These are phyloP conservation scores for Talaromyces sp. DNA, from an alignment of 2,329 filamentous ascomycete genomes.

Conservation along the genomic window DNA sequence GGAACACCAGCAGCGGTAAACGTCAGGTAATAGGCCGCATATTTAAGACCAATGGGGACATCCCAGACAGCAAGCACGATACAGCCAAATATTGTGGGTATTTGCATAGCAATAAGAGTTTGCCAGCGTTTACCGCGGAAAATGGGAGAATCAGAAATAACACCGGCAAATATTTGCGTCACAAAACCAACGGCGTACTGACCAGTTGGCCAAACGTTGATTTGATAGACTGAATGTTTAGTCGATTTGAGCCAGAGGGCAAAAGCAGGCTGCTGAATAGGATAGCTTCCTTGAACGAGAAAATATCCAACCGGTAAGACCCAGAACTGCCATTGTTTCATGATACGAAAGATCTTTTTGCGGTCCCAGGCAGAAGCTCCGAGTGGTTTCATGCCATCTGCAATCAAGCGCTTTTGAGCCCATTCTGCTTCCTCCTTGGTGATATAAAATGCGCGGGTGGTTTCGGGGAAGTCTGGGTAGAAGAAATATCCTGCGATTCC, in stretches of 20 bases:
- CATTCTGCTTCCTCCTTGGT: constrained; percentile 25
- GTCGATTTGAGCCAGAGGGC: constrained; percentile 41
- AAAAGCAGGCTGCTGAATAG: constrained; percentile 42
- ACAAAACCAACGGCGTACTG: constrained; percentile 45
- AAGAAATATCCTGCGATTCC: constrained; percentile 35
- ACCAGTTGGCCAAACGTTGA: constrained; percentile 48
- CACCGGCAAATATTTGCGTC: constrained; percentile 18
- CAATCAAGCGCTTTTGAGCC: constrained; percentile 24
- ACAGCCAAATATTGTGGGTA: background rate
- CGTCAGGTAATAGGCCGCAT: constrained; percentile 9
- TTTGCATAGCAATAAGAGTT: constrained; percentile 11
- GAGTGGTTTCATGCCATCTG: constrained; percentile 38
- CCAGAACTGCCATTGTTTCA: constrained; percentile 45
- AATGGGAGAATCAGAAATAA: constrained; percentile 8
- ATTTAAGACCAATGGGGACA: constrained; percentile 9
- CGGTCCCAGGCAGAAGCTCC: constrained; percentile 34
- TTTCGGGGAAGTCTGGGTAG: constrained; percentile 46
- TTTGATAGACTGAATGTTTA: constrained; percentile 36
- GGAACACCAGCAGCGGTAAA: constrained; percentile 2
- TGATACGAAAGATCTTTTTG: constrained; percentile 38
- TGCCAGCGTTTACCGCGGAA: constrained; percentile 11
- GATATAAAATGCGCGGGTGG: constrained; percentile 43
- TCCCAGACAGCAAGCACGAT: constrained; percentile 14
- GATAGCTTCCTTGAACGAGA: constrained; percentile 39
- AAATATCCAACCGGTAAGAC: constrained; percentile 41